Evolutionary conservation across 116 monocot species (phyloP), one percentile per base, ranked within the genome.

Genomic region (Papilionanthe hybrid): DNA sequence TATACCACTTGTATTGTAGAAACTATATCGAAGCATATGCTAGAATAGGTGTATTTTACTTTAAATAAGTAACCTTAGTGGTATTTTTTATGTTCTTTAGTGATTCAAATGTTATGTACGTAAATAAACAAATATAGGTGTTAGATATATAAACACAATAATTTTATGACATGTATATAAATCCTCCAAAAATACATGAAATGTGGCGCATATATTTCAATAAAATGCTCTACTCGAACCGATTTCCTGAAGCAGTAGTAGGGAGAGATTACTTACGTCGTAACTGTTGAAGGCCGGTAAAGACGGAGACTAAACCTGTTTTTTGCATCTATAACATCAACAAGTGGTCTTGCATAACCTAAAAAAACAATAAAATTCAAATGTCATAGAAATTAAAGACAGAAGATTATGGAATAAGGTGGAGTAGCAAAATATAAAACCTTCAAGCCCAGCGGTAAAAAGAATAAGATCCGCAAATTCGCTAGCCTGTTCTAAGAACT

Each of bases 361-460:
- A 90, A 83, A 81, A 82, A 7, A 83, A 47, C 17, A 65, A 13
- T 29, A 83, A 56, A 10, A 74, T 9, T 29, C 30, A 44, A 50
- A 72, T 71, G 32, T 71, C 15, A 37, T 37, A 71, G n/a, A 23
- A 53, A 29, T 69, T 71, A 71, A 55, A 56, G 1, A 65, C 7
- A 65, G 6, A 63, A 63, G 27, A 9, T 65, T 25, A 11, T 1
- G 22, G 27, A 65, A 49, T 9, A 18, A 71, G 76, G 17, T 15
- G 20, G 72, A 78, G 50, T 5, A 79, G 2, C 0, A 80, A 42
- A 63, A 42, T 48, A 66, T 0, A 42, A 25, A 11, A 93, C 95
- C 93, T 91, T 95, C 95, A 77, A 95, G 88, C 55, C 95, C 95
- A 79, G 95, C 95, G 72, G 95, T 95, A 76, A 95, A 95, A 42